Percentiles rank a stretch among this genome's conserved stretches.
phyloP scores from a whole-genome alignment of 2,329 filamentous ascomycete genomes.

The Colletotrichum lini region DNA sequence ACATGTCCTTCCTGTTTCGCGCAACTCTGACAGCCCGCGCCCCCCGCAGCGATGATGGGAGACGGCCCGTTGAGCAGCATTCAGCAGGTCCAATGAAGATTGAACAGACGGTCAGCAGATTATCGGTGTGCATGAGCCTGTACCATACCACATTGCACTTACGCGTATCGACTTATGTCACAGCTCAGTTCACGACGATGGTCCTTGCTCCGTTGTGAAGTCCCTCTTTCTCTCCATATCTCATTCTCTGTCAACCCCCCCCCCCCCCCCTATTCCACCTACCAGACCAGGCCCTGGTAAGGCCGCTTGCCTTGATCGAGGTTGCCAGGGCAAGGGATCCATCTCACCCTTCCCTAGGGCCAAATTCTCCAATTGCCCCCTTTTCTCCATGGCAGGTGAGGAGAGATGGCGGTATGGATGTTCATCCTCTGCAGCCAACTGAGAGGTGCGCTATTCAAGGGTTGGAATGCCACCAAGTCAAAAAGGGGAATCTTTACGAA shows the following conservation, averaged over 20 bases:
- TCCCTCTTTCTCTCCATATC: neutral
- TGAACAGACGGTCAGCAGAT: neutral
- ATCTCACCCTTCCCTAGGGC: slow-evolving; percentile 17
- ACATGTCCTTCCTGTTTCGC: slow-evolving; percentile 34
- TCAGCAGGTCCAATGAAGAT: neutral
- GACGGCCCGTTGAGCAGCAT: slow-evolving; percentile 6
- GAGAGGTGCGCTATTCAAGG: neutral
- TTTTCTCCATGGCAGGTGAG: slow-evolving; percentile 22
- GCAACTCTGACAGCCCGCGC: slow-evolving; percentile 10
- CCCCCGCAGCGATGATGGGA: slow-evolving; percentile 15
- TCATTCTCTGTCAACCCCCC: no score
- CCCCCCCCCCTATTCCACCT: slow-evolving; percentile 5
- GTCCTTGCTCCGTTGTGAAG: neutral
- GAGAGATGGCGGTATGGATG: slow-evolving; percentile 6
- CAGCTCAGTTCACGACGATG: neutral
- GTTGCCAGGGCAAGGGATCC: slow-evolving; percentile 11
- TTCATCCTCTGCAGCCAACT: slow-evolving; percentile 13
- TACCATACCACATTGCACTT: neutral
- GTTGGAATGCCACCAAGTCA: slow-evolving; percentile 28
- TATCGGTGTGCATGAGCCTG: neutral
- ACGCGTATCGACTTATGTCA: slow-evolving; percentile 17
- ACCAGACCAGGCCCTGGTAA: neutral
- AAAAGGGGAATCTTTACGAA: slow-evolving; percentile 41
- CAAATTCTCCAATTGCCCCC: slow-evolving; percentile 6
- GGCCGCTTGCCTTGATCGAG: slow-evolving; percentile 9